Evolutionary conservation across 768 basidiomycete genomes (phyloP), one percentile per base, ranked within the genome.

Genomic region (Russula sp.): DNA sequence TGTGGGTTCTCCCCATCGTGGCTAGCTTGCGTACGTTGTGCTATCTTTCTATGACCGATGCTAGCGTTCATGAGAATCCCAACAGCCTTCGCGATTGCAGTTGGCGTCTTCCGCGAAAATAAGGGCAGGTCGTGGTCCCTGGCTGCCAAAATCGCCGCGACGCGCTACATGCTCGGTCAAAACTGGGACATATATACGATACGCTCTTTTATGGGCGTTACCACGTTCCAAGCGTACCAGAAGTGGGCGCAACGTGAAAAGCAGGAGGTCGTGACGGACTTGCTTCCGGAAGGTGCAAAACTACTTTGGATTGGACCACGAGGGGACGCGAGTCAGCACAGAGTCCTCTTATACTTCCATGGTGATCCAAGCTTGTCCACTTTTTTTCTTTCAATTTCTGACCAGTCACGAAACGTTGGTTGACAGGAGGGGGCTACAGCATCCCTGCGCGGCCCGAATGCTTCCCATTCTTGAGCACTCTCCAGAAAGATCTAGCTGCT

Each of bases 301-400:
- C 13, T 61, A 20, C 60, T 56, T 34, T 61, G 60, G 60, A 25
- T 61, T 4, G 60, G 60, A 34, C 35, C 50, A 35, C 59, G 60
- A 41, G 46, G 41, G 13, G 60, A 61, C 34, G 32, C 38, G 22
- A 45, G 43, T n/a, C 53, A 57, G n/a, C 7, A 46, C 9, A 34
- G 45, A 25, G 38, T 61, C 10, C n/a, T 61, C 16, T 48, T 61
- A n/a, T 61, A 32, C 16, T 57, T 61, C 32, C 55, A 42, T 9
- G 60, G 60, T 57, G 29, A 22, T 11, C 13, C 25, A 14, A n/a
- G 13, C 36, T 39, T 25, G 3, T 34, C 34, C 25, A 29, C 25
- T 29, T 29, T 29, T 29, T 2, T 1, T 7, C 6, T 34, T 25
- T 25, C 14, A 14, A 32, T 36, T 29, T 29, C 59, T 58, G 32